phyloP scores from a whole-genome alignment of 148 eudicot species.

The Hydrangea macrophylla region DNA sequence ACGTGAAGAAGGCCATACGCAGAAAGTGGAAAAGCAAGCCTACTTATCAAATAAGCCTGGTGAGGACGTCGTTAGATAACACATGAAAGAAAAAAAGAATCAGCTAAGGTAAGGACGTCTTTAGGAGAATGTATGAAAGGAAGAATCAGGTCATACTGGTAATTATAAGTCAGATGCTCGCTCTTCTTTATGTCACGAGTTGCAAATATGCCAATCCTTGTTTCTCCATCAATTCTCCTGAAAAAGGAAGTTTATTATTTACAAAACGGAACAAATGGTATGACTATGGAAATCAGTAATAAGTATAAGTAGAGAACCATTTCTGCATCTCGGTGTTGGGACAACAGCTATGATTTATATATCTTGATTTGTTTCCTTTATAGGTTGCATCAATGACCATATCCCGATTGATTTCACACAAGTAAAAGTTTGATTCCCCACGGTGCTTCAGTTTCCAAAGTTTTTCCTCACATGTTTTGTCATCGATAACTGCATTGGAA shows the following conservation, averaged over 20 bases:
- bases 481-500: slow-evolving; percentile 83
- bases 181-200: slow-evolving; percentile 82
- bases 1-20: no score
- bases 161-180: slow-evolving; percentile 93
- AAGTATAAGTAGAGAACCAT: slow-evolving; percentile 52
- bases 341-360: slow-evolving; percentile 96
- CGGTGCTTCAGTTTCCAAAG: slow-evolving; percentile 94
- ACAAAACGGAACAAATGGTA: slow-evolving; percentile 8
- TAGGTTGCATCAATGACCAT: slow-evolving; percentile 98
- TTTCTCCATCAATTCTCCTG: slow-evolving; percentile 97
- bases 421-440: slow-evolving; percentile 93
- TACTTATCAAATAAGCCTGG: no score
- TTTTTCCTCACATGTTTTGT: slow-evolving; percentile 94
- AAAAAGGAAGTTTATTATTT: slow-evolving; percentile 17
- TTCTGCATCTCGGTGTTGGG: slow-evolving; percentile 99
- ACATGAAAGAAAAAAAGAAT: no score
- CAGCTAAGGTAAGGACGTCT: no score
- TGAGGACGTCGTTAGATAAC: no score
- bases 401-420: slow-evolving; percentile 96
- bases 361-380: slow-evolving; percentile 97
- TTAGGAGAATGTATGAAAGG: slow-evolving; percentile 1
- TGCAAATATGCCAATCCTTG: slow-evolving; percentile 97
- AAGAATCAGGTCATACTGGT: slow-evolving; percentile 58
- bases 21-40: background rate
- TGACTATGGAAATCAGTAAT: slow-evolving; percentile 12